Base-by-base conservation (phyloP, 352 stramenopile species). In the Phytopythium vexans region DNA sequence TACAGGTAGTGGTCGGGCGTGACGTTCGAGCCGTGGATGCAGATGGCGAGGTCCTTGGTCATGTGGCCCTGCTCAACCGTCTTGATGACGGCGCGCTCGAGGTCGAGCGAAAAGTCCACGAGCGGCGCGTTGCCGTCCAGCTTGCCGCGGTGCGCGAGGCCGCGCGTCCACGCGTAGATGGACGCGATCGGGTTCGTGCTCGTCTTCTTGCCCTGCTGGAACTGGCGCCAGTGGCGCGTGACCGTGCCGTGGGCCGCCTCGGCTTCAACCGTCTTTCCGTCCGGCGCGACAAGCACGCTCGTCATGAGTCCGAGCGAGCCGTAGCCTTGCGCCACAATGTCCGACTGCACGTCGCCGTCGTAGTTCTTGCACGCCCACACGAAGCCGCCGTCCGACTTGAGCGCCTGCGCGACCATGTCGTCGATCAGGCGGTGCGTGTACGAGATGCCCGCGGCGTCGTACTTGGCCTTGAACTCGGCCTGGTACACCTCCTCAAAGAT, bases 311-410 rank as follows among this genome's bases (percentile, higher is more conserved):
- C 88, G 4, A 96, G 72, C 41, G 84, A 95, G 44, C 88, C 88
- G 56, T 86, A 96, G 33, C 86, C 88, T 68, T 96, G 88, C 2
- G 88, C 88, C 2, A 96, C 40, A 45, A 92, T 94, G 59, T 96
- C 88, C 15, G 78, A 93, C 68, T 94, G 83, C 61, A 96, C 86
- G 63, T 96, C 88, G 32, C 86, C 88, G 58, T 96, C 88, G 65
- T 96, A 96, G 74, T 95, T 96, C 80, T 96, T 96, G 72, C 74
- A 89, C 9, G 86, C 86, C 88, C 88, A 96, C 9, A 96, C 84
- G 50, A 96, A 94, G 49, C 87, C 87, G 39, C 86, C 87, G 27
- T 82, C 74, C n/a, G 77, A 90, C 71, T 96, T 96, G 64, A 96
- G 83, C 41, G 65, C 77, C 70, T 95, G 85, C 31, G 87, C 87